phyloP scores from a whole-genome alignment of 2,329 filamentous ascomycete species.

The Botryotinia convoluta region DNA sequence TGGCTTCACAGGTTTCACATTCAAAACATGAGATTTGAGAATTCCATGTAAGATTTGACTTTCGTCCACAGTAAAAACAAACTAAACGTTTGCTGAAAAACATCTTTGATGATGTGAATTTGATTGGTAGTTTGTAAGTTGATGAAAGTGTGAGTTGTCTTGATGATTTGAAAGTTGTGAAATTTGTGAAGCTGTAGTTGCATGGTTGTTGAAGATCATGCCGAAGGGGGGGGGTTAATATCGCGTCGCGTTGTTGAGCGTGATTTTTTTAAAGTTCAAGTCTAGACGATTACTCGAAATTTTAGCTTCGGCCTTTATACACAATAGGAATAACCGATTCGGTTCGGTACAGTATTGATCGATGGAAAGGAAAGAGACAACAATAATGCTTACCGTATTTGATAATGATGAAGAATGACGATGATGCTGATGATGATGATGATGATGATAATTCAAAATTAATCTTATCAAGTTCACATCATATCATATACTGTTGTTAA shows the following conservation, averaged over 20 bases:
- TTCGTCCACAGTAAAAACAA: conserved; percentile 83
- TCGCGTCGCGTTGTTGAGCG: conserved; percentile 1
- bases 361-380: background rate
- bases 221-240: background rate
- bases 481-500: background rate
- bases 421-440: background rate
- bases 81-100: conserved; percentile 43
- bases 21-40: conserved; percentile 63
- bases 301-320: background rate
- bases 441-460: too few species aligned
- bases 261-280: conserved; percentile 6
- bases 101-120: conserved; percentile 26
- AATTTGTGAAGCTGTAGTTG: background rate
- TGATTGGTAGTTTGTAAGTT: background rate
- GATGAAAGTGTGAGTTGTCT: background rate
- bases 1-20: conserved; percentile 76
- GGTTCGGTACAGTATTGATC: background rate
- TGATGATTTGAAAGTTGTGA: background rate
- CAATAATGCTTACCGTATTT: background rate
- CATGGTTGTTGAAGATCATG: background rate
- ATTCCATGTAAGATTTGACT: conserved; percentile 59
- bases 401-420: background rate
- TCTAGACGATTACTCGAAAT: background rate
- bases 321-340: background rate
- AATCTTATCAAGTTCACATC: background rate